Base-by-base conservation (phyloP, 257 asterid species). In the Rubia yunnanensis region DNA sequence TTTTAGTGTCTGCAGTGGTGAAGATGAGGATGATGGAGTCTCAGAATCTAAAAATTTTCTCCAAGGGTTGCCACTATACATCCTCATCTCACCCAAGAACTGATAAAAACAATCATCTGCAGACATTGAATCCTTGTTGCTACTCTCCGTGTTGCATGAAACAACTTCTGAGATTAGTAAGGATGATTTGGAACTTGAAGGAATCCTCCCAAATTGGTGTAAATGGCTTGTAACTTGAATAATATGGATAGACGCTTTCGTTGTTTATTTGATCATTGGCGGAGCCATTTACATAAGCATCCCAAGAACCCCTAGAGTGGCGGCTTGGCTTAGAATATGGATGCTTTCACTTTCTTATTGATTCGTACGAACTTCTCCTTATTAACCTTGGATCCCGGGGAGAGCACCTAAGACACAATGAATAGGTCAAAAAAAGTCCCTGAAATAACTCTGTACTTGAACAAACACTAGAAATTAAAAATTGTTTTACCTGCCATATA, bases 351-450 rank as follows among this genome's bases (percentile, higher is more conserved):
- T 75, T 80, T 66, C 75, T 78, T 10, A 72, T 76, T n/a, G 74
- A 58, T 60, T 83, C 90, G 54, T 50, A 81, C 30, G 76, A 61
- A 55, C 60, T 68, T 41, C 77, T 82, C 75, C 92, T 77, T 53
- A 85, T 49, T 68, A 72, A 64, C 63, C 80, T 82, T n/a, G 97
- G 97, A 31, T 87, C 88, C 28, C 97, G 91, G 4, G 97, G 97
- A 1, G 91, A 89, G 71, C 91, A 85, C 92, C 97, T 89, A 65
- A 18, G 67, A 70, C 49, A 75, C 48, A 60, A 60, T 49, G 11
- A 26, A 54, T 22, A 15, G 68, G 64, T 70, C 61, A 72, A 52
- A 66, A 75, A 69, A 48, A 20, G 57, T 50, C 32, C 34, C 41
- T 69, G 38, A 18, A 54, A 30, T 20, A 41, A 38, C 55, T 50